Percentiles rank a stretch among this genome's conserved stretches.
These are phyloP conservation scores for Pascua sp. DNA, from an alignment of 1,284 basidiomycete genomes.

Conservation along the genomic window DNA sequence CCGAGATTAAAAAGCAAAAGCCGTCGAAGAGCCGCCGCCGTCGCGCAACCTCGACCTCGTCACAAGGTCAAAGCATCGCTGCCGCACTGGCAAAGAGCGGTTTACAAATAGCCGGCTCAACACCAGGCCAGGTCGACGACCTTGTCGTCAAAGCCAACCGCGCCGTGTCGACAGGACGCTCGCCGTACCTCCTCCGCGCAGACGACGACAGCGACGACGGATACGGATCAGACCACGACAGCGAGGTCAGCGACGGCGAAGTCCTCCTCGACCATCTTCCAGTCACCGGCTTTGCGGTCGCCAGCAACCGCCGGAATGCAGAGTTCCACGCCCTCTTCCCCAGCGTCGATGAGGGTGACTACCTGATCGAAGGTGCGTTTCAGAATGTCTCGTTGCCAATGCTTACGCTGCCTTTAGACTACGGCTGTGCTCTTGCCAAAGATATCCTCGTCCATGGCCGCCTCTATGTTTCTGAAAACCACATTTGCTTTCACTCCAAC, in stretches of 20 bases:
- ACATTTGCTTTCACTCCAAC: conserved; percentile 97
- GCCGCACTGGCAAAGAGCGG: conserved; percentile 39
- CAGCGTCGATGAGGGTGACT: conserved; percentile 88
- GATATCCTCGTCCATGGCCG: conserved; percentile 96
- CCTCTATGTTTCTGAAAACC: conserved; percentile 95
- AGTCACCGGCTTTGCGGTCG: conserved; percentile 90
- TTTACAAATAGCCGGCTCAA: conserved; percentile 21
- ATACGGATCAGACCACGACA: conserved; percentile 54
- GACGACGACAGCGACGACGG: conserved; percentile 25
- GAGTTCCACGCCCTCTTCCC: conserved; percentile 95
- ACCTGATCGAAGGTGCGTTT: conserved; percentile 86
- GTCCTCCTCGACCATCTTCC: conserved; percentile 59
- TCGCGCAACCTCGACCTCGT: conserved; percentile 24
- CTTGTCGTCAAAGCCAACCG: too few species aligned
- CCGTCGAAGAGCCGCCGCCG: conserved; percentile 25
- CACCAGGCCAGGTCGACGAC: conserved; percentile 1
- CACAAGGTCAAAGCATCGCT: conserved; percentile 27
- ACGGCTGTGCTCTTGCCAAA: conserved; percentile 91
- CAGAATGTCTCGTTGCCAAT: background rate
- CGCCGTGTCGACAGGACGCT: conserved; percentile 11
- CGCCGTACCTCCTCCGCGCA: conserved; percentile 24
- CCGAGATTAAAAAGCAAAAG: conserved; percentile 11
- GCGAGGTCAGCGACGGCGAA: conserved; percentile 50
- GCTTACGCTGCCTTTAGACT: conserved; percentile 69
- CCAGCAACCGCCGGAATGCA: conserved; percentile 87